Evolutionary conservation across 148 eudicot genomes (phyloP), one percentile per base, ranked within the genome.

Genomic region (Arbutus unedo): DNA sequence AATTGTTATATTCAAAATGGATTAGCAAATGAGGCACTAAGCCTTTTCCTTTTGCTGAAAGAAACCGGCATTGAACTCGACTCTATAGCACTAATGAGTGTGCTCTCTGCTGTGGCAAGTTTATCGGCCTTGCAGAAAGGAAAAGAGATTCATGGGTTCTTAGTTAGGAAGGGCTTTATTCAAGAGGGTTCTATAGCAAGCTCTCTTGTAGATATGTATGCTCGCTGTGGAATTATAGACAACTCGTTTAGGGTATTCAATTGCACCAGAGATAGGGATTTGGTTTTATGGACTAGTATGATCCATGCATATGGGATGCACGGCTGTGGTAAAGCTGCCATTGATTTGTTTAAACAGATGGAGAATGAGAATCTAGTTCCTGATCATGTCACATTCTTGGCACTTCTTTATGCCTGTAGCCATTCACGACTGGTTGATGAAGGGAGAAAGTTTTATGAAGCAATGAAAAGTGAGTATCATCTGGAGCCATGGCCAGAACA

Each of bases 401-500:
- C 96, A 5, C 83, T 93, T 86, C 93, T 96, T 18, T 85, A 92
- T 87, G 94, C 99, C 8, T 96, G 99, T 86, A 93, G 99, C 84
- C 99, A 96, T 86, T 89, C 98, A 44, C 89, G 90, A 68, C 76
- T 96, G 82, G 85, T 85, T 41, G 89, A 91, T 67, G 93, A 92
- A 85, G 99, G 99, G 57, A 83, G 87, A 84, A 75, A 6, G 9
- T 77, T 90, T 82, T 87, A 94, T 31, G 80, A 90, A 57, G 49
- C 78, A 8, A 94, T 96, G 97, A 82, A 62, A 78, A 23, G 45
- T 59, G 83, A 89, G 54, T 90, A 94, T 82, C 82, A 84, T 18
- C 79, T 96, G 78, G 93, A 90, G 71, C 96, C 98, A 54, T 94
- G 96, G 98, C 91, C 94, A 11, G 96, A 96, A 74, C 99, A 96